A percentile compares a stretch with the other conserved stretches of the same genome.
phyloP scores from a whole-genome alignment of 1,284 basidiomycete species.

The Ceratobasidium sp. region DNA sequence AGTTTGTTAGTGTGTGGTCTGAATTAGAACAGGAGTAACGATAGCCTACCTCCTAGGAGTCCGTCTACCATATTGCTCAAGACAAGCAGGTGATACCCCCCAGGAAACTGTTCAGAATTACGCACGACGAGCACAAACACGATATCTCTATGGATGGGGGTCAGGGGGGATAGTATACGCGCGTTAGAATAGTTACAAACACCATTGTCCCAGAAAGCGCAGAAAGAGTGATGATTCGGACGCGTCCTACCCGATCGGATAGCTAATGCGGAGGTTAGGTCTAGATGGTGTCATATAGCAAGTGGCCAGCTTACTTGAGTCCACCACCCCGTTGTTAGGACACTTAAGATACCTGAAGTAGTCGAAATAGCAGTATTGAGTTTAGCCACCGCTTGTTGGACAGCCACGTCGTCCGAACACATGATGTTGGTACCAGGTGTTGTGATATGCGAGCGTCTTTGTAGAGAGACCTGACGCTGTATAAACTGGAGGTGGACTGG shows the following conservation, averaged over 20 bases:
- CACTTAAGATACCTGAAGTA: conserved; percentile 34
- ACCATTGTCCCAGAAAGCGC: conserved; percentile 34
- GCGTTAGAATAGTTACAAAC: conserved; percentile 10
- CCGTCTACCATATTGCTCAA: conserved; percentile 81
- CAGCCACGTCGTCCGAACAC: conserved; percentile 29
- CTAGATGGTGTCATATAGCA: neutral
- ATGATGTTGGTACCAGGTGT: conserved; percentile 34
- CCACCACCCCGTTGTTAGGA: conserved; percentile 42
- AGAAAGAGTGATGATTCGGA: conserved; percentile 10
- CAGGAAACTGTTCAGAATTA: conserved; percentile 70
- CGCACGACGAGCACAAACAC: conserved; percentile 49
- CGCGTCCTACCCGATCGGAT: conserved; percentile 31
- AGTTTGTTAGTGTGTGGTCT: neutral
- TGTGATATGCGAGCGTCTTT: conserved; percentile 18
- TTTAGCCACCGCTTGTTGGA: conserved; percentile 31
- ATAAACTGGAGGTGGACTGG: conserved; percentile 12
- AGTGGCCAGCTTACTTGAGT: conserved; percentile 15
- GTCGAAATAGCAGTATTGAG: conserved; percentile 36
- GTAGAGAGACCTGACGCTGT: neutral
- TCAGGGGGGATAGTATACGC: neutral
- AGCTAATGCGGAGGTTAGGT: conserved; percentile 1
- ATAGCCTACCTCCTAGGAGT: conserved; percentile 72
- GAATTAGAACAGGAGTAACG: neutral
- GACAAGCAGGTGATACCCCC: conserved; percentile 86
- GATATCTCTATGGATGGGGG: neutral